These are phyloP conservation scores for Daedalea quercina DNA, from an alignment of 768 basidiomycete species.

Conservation along the genomic window DNA sequence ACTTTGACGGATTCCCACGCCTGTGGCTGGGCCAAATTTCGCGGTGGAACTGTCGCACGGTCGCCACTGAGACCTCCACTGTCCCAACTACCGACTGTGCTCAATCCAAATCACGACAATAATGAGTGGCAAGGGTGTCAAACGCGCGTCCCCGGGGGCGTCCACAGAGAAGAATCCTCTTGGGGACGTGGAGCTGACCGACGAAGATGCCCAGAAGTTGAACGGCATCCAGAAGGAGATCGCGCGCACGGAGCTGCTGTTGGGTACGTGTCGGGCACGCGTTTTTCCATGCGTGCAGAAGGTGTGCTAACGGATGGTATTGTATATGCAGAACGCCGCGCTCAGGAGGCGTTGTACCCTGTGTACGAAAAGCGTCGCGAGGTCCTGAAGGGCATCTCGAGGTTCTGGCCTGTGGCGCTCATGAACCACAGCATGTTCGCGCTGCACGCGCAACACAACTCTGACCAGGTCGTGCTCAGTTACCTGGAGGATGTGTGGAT, in stretches of 20 bases:
- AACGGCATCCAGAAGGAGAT: slow-evolving; percentile 60
- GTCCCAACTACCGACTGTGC: background rate
- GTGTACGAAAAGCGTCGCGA: slow-evolving; percentile 69
- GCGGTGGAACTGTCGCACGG: background rate
- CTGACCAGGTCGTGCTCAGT: slow-evolving; percentile 76
- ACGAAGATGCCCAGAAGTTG: slow-evolving; percentile 68
- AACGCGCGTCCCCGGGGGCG: slow-evolving; percentile 77
- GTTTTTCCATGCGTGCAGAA: background rate
- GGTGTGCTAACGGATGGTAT: slow-evolving; percentile 2
- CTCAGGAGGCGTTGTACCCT: slow-evolving; percentile 48
- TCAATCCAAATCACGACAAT: background rate
- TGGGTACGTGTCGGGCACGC: slow-evolving; percentile 44
- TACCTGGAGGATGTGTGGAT: slow-evolving; percentile 87
- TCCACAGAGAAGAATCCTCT: slow-evolving; percentile 67
- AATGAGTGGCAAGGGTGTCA: slow-evolving; percentile 29
- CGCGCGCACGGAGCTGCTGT: slow-evolving; percentile 60
- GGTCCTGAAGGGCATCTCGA: slow-evolving; percentile 56
- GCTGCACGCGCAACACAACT: slow-evolving; percentile 60
- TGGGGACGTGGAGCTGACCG: slow-evolving; percentile 57
- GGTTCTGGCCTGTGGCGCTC: slow-evolving; percentile 84
- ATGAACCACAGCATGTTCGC: slow-evolving; percentile 64
- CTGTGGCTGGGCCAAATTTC: background rate
- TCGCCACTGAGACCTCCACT: slow-evolving; percentile 1
- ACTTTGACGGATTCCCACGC: background rate
- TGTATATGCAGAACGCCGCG: slow-evolving; percentile 49